Base-by-base conservation (phyloP, 352 stramenopile species). In the Globisporangium sylvaticum region DNA sequence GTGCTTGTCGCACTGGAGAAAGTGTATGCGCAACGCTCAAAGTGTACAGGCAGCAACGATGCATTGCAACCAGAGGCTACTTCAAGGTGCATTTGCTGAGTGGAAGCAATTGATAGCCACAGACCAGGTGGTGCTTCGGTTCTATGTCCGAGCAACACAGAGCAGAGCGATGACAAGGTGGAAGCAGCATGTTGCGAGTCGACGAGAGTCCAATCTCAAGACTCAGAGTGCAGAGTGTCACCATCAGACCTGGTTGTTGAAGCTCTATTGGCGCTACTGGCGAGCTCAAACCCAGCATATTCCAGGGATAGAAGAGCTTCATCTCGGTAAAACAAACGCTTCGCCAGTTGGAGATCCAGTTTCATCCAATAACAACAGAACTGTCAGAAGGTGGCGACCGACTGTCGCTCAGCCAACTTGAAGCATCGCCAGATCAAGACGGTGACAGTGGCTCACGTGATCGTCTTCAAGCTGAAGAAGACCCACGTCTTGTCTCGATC, bases 1-100 rank as follows among this genome's bases (percentile, higher is more conserved):
- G 0, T 64, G 53, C 4, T 34, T 88, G 14, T 1, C 20, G 0
- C 52, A 61, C n/a, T 90, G 82, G 82, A 61, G 56, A 48, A 7
- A 44, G 25, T 58, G 37, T 6, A 34, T 71, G 7, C 24, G 25
- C 1, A 3, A 29, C 2, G 60, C 6, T 0, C 62, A 62, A 32
- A 48, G 53, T 9, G 39, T 37, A 24, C 54, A 56, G 3, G 14
- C 24, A 1, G 24, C 29, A 2, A 27, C 25, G 22, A 48, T 22
- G 25, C 22, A 32, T 7, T 44, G 55, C 4, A 2, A 32, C 5
- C 3, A 4, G 0, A 60, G 29, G 9, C 22, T 60, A 0, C 55
- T 72, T 6, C 20, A 12, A 1, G 31, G 53, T 0, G 29, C 15
- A 1, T 42, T 74, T 10, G 32, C 7, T 12, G 64, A 27, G 6